These are phyloP conservation scores for Rutidosis leptorrhynchoides DNA, from an alignment of 129 eudicot species.

Conservation along the genomic window DNA sequence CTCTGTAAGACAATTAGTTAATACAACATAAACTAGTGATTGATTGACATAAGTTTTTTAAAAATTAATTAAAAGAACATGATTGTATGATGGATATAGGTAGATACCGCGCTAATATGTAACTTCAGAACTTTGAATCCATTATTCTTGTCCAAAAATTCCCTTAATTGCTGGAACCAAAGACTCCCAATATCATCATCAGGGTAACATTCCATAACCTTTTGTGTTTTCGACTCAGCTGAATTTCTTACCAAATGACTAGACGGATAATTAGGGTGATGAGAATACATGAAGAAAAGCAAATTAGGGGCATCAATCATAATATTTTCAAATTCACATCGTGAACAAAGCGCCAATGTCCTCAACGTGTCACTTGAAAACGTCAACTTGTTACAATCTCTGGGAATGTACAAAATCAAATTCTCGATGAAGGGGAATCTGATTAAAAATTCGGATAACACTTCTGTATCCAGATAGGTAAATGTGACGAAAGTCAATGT, in stretches of 20 bases:
- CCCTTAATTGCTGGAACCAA: slow-evolving; percentile 6
- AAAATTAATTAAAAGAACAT: background rate
- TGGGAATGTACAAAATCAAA: background rate
- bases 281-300: background rate
- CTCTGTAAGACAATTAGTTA: background rate
- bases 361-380: slow-evolving; percentile 4
- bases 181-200: background rate
- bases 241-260: background rate
- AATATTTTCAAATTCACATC: background rate
- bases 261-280: background rate
- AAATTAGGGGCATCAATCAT: background rate
- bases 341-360: background rate
- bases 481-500: background rate
- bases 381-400: background rate
- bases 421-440: background rate
- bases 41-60: background rate
- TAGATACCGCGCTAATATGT: background rate
- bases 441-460: background rate
- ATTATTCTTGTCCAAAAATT: background rate
- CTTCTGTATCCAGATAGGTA: background rate
- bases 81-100: background rate
- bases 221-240: background rate
- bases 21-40: background rate
- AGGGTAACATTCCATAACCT: background rate
- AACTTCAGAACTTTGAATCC: slow-evolving; percentile 8